These are phyloP conservation scores for Piper longum DNA, from an alignment of 164 flowering plant species.

Conservation along the genomic window DNA sequence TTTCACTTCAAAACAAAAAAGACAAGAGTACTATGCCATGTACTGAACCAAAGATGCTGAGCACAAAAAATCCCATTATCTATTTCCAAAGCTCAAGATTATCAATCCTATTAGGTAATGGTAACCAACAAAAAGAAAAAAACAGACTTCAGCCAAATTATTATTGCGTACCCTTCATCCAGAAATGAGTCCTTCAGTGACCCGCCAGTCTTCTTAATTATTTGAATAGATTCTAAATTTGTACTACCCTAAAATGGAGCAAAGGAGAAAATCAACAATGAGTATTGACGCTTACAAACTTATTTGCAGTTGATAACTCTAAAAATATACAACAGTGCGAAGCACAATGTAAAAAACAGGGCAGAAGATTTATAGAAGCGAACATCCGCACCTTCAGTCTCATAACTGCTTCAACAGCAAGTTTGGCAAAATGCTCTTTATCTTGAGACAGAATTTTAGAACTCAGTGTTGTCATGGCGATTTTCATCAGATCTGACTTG, in stretches of 20 bases:
- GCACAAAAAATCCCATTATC: no score
- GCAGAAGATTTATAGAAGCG: not conserved
- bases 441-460: constrained; percentile 95
- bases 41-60: not conserved
- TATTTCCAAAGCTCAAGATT: no score
- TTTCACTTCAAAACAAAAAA: no score
- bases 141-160: not conserved
- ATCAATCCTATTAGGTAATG: no score
- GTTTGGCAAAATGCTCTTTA: constrained; percentile 82
- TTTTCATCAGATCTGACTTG: constrained; percentile 75
- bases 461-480: constrained; percentile 95
- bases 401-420: constrained; percentile 98
- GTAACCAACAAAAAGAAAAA: not conserved
- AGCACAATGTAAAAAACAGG: not conserved
- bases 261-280: not conserved
- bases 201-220: constrained; percentile 97
- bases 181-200: constrained; percentile 83
- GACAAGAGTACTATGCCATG: no score
- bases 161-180: constrained; percentile 74
- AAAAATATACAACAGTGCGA: no score
- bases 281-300: no score
- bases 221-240: constrained; percentile 88
- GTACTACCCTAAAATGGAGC: constrained; percentile 69
- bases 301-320: not conserved
- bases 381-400: constrained; percentile 61